Evolutionary conservation across 2,329 filamentous ascomycete species (phyloP).

Genomic region (Scolecobasidium constrictum): DNA sequence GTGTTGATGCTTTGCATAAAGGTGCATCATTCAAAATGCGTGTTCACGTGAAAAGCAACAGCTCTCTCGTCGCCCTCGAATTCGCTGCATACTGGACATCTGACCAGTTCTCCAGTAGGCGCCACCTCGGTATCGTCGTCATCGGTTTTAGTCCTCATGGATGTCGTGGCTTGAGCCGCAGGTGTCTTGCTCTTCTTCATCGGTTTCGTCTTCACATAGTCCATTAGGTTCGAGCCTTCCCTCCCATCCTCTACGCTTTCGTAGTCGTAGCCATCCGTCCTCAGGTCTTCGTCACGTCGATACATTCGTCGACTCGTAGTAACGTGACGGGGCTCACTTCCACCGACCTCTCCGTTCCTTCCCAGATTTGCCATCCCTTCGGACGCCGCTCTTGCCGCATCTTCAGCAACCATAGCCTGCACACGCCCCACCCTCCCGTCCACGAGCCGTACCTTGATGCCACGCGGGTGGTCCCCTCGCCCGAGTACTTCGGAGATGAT

Average conservation of each 20-base stretch:
- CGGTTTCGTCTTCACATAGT: neutral
- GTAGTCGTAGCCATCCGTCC: slow-evolving; percentile 8
- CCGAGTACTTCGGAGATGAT: slow-evolving; percentile 58
- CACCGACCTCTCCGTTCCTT: slow-evolving; percentile 4
- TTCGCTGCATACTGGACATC: slow-evolving; percentile 7
- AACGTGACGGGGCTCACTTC: neutral
- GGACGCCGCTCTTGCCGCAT: slow-evolving; percentile 12
- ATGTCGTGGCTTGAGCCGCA: neutral
- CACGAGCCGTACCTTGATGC: slow-evolving; percentile 65
- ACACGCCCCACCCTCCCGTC: slow-evolving; percentile 67
- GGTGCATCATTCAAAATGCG: slow-evolving; percentile 8
- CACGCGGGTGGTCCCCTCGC: slow-evolving; percentile 61
- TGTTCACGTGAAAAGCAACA: slow-evolving; percentile 8
- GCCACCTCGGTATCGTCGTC: neutral
- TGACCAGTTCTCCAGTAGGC: neutral
- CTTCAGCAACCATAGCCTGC: slow-evolving; percentile 43
- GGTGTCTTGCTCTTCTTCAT: neutral
- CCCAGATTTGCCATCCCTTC: slow-evolving; percentile 6
- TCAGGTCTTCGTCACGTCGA: neutral
- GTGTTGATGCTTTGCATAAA: neutral
- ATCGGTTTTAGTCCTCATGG: neutral
- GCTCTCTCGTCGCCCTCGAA: slow-evolving; percentile 8
- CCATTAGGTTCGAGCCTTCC: neutral
- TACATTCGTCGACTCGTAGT: neutral
- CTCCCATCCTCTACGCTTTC: neutral